Base-by-base conservation (phyloP, 2,329 filamentous ascomycete species). In the Colletotrichum zoysiae region DNA sequence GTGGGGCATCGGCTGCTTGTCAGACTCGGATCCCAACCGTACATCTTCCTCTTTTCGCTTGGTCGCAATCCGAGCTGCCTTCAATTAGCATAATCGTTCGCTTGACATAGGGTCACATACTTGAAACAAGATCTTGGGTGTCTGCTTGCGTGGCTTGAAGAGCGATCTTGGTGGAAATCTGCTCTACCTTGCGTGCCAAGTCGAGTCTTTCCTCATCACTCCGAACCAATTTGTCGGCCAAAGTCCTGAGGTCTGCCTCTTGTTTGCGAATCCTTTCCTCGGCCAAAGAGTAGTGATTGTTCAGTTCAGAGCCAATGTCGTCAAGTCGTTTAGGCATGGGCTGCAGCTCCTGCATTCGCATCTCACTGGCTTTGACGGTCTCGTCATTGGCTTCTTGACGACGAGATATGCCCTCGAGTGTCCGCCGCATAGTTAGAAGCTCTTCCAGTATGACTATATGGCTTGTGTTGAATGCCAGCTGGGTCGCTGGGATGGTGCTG, bases 251-350 rank as follows among this genome's bases (percentile, higher is more conserved):
- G 20, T 64, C 61, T 14, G 38, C 18, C 18, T 64, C 61, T 50
- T 64, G 61, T n/a, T 26, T 56, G 12, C 50, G 61, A 16, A 64
- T 55, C 26, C 23, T 64, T 11, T 56, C 61, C 26, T 64, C 61
- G 26, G 61, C 61, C 18, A 23, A 23, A 6, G 38, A 42, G 20
- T 64, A 64, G 6, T 46, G 61, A 7, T 18, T 46, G 50, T 46
- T 64, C 61, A 64, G 26, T 46, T 64, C 61, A 20, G 26, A 33
- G n/a, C 61, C 61, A 12, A 64, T 42, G n/a, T 64, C 51, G 18
- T 64, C 61, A 12, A 64, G 50, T n/a, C 51, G 61, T 23, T 64
- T 64, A 8, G 61, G 50, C 38, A 64, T 55, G 50, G 51, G 38
- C 20, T 64, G 61, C 35, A 64, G 50, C 26, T 64, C 50, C 8